Conservation (phyloP, 1,284 basidiomycete species). For the Fomes fomentarius region DNA sequence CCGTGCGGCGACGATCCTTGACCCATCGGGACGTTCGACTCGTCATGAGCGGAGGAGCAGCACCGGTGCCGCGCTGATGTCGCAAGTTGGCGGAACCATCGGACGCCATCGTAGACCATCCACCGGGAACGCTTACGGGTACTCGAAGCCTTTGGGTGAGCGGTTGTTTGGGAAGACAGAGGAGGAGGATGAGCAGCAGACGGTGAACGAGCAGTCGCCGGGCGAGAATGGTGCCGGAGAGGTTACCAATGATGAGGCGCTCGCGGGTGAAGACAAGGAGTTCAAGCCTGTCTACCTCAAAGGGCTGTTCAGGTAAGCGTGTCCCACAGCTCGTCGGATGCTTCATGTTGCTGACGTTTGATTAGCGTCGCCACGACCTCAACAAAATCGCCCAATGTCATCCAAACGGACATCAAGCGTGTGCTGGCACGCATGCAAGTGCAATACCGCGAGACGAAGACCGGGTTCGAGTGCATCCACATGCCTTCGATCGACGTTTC, state of each 20-base stretch:
- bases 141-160: conserved; percentile 45
- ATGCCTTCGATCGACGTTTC: conserved; percentile 90
- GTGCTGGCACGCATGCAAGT: conserved; percentile 95
- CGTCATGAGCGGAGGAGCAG: conserved; percentile 80
- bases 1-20: conserved; percentile 74
- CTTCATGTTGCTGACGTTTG: not conserved
- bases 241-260: conserved; percentile 33
- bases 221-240: conserved; percentile 37
- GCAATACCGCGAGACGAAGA: conserved; percentile 88
- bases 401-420: conserved; percentile 84
- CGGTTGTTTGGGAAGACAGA: conserved; percentile 54
- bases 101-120: conserved; percentile 69
- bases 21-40: conserved; percentile 58
- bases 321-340: not conserved
- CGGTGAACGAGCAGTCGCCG: conserved; percentile 35
- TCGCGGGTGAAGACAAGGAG: conserved; percentile 58
- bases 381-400: conserved; percentile 81
- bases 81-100: conserved; percentile 55
- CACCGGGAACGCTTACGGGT: conserved; percentile 55
- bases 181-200: conserved; percentile 49
- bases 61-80: conserved; percentile 64
- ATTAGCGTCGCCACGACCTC: conserved; percentile 91
- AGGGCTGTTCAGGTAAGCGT: conserved; percentile 80
- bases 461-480: conserved; percentile 96
- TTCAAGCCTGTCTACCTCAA: conserved; percentile 91